Conservation (phyloP, 2,329 filamentous ascomycete species). For the Fusarium verticillioides region DNA sequence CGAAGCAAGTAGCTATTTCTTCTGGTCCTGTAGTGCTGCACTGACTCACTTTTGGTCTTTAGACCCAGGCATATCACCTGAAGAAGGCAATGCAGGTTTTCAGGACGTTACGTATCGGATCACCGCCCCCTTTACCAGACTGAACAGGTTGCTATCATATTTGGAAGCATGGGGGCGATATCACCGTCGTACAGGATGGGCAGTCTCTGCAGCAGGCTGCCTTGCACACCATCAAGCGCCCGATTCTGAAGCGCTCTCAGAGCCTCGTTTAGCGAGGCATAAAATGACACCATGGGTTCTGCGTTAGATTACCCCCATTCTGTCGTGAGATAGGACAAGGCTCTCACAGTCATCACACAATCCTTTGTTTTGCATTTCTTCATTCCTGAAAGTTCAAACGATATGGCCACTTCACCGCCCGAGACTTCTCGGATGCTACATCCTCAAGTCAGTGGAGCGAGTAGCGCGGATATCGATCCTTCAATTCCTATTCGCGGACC, state of each 20-base stretch:
- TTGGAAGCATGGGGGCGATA: background rate
- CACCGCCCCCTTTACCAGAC: background rate
- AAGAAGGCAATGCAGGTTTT: too few relatives aligned
- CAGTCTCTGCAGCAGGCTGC: background rate
- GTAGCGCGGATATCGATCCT: rapidly evolving
- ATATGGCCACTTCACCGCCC: rapidly evolving
- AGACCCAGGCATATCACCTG: too few relatives aligned
- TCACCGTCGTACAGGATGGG: background rate
- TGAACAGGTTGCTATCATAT: background rate
- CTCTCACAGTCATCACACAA: background rate
- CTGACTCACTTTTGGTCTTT: too few relatives aligned
- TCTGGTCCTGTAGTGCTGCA: too few relatives aligned
- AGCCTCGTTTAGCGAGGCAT: background rate
- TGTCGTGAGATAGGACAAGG: background rate
- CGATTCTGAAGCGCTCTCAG: too few relatives aligned
- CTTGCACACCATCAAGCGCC: background rate
- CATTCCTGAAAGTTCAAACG: background rate
- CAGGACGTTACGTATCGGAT: too few relatives aligned
- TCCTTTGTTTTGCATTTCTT: background rate
- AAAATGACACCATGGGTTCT: background rate
- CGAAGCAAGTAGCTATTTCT: too few relatives aligned
- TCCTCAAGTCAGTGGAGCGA: rapidly evolving
- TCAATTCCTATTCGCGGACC: background rate
- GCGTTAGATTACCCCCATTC: background rate
- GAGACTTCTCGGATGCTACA: rapidly evolving